Percentiles rank a stretch among this genome's conserved stretches.
phyloP scores from a whole-genome alignment of 176 grass and related monocot species.

The Bonia amplexicaulis region DNA sequence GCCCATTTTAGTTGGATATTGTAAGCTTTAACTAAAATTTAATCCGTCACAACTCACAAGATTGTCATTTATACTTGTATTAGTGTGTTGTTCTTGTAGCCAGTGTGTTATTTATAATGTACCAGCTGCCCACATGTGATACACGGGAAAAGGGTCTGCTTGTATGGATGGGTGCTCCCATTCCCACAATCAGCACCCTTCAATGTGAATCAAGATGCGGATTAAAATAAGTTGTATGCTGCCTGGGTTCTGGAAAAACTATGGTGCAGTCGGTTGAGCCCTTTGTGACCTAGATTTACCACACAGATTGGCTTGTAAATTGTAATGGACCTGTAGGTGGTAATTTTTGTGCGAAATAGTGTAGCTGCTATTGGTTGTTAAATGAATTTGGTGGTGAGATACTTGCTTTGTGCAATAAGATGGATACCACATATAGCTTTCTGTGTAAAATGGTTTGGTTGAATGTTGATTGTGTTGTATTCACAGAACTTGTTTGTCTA shows the following conservation, averaged over 20 bases:
- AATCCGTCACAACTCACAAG: background rate
- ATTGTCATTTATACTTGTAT: background rate
- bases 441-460: constrained; percentile 4
- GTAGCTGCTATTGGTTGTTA: background rate
- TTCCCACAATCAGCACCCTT: too few relatives aligned
- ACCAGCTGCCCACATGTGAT: background rate
- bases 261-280: background rate
- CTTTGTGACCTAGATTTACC: background rate
- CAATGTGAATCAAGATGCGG: too few relatives aligned
- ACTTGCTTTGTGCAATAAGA: background rate
- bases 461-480: background rate
- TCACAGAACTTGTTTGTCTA: background rate
- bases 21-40: background rate
- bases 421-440: background rate
- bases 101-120: background rate
- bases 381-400: background rate
- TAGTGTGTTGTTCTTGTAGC: background rate
- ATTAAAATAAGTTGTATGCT: too few relatives aligned
- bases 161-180: too few relatives aligned
- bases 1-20: background rate
- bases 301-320: background rate
- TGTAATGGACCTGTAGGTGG: background rate
- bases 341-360: background rate
- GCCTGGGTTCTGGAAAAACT: background rate
- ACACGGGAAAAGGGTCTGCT: too few relatives aligned